A percentile compares a stretch with the other conserved stretches of the same genome.
Conservation (phyloP, 2,329 filamentous ascomycete genomes). For the Colletotrichum euphorbiae region DNA sequence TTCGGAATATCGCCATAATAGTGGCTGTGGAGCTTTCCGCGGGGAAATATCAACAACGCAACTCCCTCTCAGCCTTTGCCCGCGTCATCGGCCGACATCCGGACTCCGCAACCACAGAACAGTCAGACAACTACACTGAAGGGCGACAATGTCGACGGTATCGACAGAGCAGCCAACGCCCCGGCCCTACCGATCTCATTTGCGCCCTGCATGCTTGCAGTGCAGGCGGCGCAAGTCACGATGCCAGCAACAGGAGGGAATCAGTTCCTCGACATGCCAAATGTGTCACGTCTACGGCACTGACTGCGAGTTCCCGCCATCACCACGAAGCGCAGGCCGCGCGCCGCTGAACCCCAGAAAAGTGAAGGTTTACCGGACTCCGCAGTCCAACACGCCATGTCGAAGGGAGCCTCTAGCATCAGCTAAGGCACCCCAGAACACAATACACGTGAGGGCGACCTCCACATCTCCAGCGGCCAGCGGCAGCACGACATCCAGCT, state of each 20-base stretch:
- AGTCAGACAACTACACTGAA: background rate
- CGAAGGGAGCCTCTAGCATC: conserved; percentile 29
- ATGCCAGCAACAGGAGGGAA: conserved; percentile 65
- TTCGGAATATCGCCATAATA: conserved; percentile 18
- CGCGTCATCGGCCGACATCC: conserved; percentile 32
- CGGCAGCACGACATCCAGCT: conserved; percentile 22
- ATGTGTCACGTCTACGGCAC: conserved; percentile 69
- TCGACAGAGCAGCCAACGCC: conserved; percentile 29
- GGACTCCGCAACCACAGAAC: conserved; percentile 28
- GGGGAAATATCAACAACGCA: conserved; percentile 37
- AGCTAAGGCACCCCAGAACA: conserved; percentile 14
- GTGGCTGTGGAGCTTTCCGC: conserved; percentile 36
- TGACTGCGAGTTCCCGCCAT: conserved; percentile 63
- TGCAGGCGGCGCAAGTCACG: conserved; percentile 72
- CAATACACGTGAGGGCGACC: background rate
- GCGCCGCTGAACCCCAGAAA: conserved; percentile 36
- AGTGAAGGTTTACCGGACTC: conserved; percentile 29
- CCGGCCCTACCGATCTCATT: conserved; percentile 71
- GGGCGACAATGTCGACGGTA: conserved; percentile 19
- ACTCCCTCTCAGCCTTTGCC: conserved; percentile 29
- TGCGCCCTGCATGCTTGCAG: conserved; percentile 69
- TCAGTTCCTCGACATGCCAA: conserved; percentile 63
- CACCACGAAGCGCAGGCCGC: conserved; percentile 31
- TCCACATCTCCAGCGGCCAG: conserved; percentile 23
- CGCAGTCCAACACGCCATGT: conserved; percentile 25